A percentile compares a stretch with the other conserved stretches of the same genome.
Conservation (phyloP, 2,329 filamentous ascomycete genomes). For the Sphaceloma murrayae region DNA sequence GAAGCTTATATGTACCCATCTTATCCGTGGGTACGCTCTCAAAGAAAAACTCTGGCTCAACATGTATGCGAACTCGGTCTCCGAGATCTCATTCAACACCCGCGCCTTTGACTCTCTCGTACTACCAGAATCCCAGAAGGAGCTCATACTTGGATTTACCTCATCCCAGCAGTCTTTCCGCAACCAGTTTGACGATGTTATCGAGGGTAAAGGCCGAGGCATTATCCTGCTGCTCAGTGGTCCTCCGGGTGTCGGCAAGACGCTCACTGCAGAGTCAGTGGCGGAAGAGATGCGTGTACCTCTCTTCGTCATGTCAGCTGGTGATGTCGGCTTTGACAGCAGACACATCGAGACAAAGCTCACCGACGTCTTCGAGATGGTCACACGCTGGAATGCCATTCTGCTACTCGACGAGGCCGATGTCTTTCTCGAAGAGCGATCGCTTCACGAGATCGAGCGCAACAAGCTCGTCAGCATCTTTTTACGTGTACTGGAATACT, state of each 20-base stretch:
- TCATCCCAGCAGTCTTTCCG: conserved; percentile 34
- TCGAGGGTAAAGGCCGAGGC: conserved; percentile 44
- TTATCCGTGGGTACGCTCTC: conserved; percentile 31
- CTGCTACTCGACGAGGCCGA: conserved; percentile 46
- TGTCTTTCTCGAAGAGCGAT: conserved; percentile 34
- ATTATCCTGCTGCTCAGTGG: conserved; percentile 44
- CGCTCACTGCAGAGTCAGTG: conserved; percentile 41
- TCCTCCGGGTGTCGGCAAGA: conserved; percentile 47
- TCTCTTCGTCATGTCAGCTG: conserved; percentile 41
- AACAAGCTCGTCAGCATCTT: conserved; percentile 40
- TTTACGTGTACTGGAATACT: conserved; percentile 30
- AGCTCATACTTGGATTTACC: conserved; percentile 40
- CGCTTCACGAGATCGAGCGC: conserved; percentile 33
- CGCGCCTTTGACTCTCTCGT: conserved; percentile 41
- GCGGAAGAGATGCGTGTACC: conserved; percentile 44
- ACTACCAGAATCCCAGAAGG: conserved; percentile 40
- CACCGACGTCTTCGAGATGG: conserved; percentile 39
- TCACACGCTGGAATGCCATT: conserved; percentile 43
- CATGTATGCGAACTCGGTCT: conserved; percentile 33
- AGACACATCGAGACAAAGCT: conserved; percentile 37
- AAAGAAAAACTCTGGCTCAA: conserved; percentile 37
- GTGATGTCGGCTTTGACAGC: conserved; percentile 41
- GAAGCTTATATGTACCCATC: conserved; percentile 28
- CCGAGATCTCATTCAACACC: conserved; percentile 37
- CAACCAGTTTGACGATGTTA: conserved; percentile 40